These are phyloP conservation scores for Coemansia erecta DNA, from an alignment of 192 early-diverging fungal genomes.

Conservation along the genomic window DNA sequence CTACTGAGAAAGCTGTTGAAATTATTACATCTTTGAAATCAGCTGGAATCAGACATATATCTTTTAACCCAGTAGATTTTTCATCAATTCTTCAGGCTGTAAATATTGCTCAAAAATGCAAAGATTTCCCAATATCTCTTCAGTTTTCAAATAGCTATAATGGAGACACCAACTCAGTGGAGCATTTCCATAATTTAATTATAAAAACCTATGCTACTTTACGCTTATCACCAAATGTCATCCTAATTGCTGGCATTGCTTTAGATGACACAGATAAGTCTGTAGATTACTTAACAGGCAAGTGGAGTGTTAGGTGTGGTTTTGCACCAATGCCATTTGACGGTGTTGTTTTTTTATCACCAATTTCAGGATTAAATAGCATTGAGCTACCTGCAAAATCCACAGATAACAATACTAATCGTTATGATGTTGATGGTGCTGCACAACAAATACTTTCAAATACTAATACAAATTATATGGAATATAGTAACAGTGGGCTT, in stretches of 20 bases:
- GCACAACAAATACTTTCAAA: no score
- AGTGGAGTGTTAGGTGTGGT: conserved; percentile 80
- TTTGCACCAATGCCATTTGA: conserved; percentile 91
- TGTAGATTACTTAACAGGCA: conserved; percentile 88
- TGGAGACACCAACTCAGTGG: conserved; percentile 86
- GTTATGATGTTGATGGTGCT: no score
- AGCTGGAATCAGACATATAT: conserved; percentile 71
- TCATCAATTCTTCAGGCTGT: conserved; percentile 78
- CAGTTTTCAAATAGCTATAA: conserved; percentile 90
- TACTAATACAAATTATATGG: no score
- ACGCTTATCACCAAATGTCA: conserved; percentile 74
- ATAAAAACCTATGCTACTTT: conserved; percentile 73
- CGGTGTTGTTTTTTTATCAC: conserved; percentile 54
- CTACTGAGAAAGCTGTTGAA: conserved; percentile 78
- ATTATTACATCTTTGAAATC: conserved; percentile 72
- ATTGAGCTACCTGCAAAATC: no score
- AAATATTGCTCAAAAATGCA: conserved; percentile 29
- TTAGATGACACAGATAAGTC: conserved; percentile 87
- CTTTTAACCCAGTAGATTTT: conserved; percentile 85
- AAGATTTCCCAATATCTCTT: conserved; percentile 78
- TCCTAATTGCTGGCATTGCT: conserved; percentile 86
- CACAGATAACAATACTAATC: conserved; percentile 68
- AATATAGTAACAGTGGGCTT: conserved; percentile 80
- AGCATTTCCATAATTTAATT: conserved; percentile 85
- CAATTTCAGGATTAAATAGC: no score